Base-by-base conservation (phyloP, 106 monocot genomes). In the Phalaenopsis equestris region DNA sequence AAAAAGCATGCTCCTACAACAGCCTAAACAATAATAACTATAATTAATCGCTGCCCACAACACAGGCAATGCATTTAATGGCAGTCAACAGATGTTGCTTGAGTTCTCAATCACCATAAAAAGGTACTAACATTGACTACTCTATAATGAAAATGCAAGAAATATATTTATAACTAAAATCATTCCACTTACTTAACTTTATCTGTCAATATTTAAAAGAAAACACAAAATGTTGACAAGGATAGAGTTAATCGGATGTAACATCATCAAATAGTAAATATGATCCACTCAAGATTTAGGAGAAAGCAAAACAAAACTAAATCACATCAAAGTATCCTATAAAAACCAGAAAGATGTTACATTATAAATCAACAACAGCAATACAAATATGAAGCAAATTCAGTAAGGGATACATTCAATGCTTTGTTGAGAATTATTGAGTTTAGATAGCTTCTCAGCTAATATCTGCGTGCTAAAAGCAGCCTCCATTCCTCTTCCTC, bases 381-480 rank as follows among this genome's bases (percentile, higher is more conserved):
- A 75, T 21, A 68, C 41, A 73, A 73, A 73, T 16, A 73, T 73
- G 73, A 73, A 42, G 15, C 73, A 45, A 75, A 8, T 47, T 75
- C 23, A 48, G 23, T 3, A 75, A 39, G 41, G 75, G 47, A 75
- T 76, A 49, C 76, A 76, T 76, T 76, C 76, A 49, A 76, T 76
- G 76, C 76, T 76, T 76, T 76, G 76, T 30, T 76, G 49, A 24
- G 48, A 76, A 48, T 75, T 75, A 41, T 75, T 75, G 47, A 75
- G 75, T 39, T 75, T 75, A 75, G 75, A 75, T 48, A 75, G 75
- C 75, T 75, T 75, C 75, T 75, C 75, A 48, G 45, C 12, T 46
- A 75, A 75, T 75, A 75, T 46, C 47, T 75, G 75, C 47, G 75
- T 48, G 48, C 76, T 49, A 76, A 76, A 49, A 76, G 48, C 21